phyloP scores from a whole-genome alignment of 768 basidiomycete genomes.

The Jaapia argillacea region DNA sequence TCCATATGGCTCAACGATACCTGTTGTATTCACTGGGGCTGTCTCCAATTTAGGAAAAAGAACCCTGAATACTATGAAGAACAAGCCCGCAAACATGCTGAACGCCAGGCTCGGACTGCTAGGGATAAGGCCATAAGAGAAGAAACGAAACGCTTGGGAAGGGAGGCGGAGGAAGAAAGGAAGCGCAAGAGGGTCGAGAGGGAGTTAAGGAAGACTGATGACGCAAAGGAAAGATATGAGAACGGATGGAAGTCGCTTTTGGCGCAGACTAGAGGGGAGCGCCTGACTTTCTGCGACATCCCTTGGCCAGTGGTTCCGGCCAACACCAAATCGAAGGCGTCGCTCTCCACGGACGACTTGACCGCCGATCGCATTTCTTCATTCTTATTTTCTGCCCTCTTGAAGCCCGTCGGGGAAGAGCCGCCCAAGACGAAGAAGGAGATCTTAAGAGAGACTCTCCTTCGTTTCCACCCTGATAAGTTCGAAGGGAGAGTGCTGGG shows the following conservation, averaged over 20 bases:
- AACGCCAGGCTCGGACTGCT: slow-evolving; percentile 39
- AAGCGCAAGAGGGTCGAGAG: slow-evolving; percentile 37
- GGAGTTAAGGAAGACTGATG: slow-evolving; percentile 30
- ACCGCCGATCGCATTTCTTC: slow-evolving; percentile 43
- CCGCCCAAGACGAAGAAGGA: slow-evolving; percentile 45
- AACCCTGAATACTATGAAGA: slow-evolving; percentile 62
- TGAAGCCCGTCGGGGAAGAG: slow-evolving; percentile 11
- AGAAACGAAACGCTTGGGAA: slow-evolving; percentile 43
- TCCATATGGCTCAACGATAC: slow-evolving; percentile 1
- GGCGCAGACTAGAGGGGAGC: slow-evolving; percentile 6
- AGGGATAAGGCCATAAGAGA: slow-evolving; percentile 42
- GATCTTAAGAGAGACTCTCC: slow-evolving; percentile 52
- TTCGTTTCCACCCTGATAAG: slow-evolving; percentile 77
- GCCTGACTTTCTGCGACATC: slow-evolving; percentile 46
- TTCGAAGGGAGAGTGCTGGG: slow-evolving; percentile 66
- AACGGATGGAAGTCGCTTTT: slow-evolving; percentile 45
- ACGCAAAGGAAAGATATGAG: slow-evolving; percentile 46
- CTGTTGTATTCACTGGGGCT: slow-evolving; percentile 4
- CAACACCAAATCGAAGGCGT: too few species aligned
- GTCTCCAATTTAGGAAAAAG: slow-evolving; percentile 37
- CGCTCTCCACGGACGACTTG: slow-evolving; percentile 33
- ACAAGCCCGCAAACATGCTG: slow-evolving; percentile 42
- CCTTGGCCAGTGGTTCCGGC: slow-evolving; percentile 56
- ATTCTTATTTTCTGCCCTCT: slow-evolving; percentile 37
- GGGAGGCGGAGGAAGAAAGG: slow-evolving; percentile 41